A percentile compares a stretch with the other conserved stretches of the same genome.
These are phyloP conservation scores for Henckelia pumila DNA, from an alignment of 257 asterid genomes.

Conservation along the genomic window DNA sequence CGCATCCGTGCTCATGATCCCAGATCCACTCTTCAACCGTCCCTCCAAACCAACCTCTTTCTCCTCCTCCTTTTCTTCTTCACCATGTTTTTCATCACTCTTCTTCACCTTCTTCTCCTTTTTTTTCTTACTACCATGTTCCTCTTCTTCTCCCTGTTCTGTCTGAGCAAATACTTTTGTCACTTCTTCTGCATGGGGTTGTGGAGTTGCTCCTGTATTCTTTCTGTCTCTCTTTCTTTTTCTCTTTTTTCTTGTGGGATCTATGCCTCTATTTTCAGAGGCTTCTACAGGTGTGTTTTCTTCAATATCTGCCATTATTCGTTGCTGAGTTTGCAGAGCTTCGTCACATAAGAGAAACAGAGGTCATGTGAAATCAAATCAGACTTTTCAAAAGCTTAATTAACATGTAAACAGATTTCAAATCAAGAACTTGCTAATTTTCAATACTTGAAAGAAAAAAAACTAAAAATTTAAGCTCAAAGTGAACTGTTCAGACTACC, in stretches of 20 bases:
- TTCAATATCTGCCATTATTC: conserved; percentile 16
- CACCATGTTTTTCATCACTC: conserved; percentile 12
- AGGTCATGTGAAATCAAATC: too few relatives aligned
- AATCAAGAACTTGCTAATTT: neutral
- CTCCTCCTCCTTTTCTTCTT: conserved; percentile 27
- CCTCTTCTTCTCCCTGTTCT: conserved; percentile 18
- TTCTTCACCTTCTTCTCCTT: conserved; percentile 32
- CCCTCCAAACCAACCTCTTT: conserved; percentile 34
- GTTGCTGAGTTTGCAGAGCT: neutral
- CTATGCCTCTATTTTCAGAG: conserved; percentile 22
- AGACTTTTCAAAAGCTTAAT: too few relatives aligned
- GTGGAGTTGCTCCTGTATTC: conserved; percentile 10
- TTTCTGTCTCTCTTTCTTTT: conserved; percentile 41
- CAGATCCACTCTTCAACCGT: conserved; percentile 48
- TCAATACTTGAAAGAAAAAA: neutral
- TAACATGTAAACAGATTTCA: too few relatives aligned
- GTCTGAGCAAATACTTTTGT: conserved; percentile 1
- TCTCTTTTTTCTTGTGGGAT: conserved; percentile 39
- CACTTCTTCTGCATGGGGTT: conserved; percentile 8
- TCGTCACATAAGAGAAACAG: neutral
- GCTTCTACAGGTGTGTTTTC: conserved; percentile 13
- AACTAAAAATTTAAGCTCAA: too few relatives aligned
- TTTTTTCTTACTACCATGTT: conserved; percentile 11
- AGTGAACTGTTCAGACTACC: neutral
- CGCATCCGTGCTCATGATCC: conserved; percentile 80